These are phyloP conservation scores for Peniophora sp. DNA, from an alignment of 1,284 basidiomycete genomes.

Conservation along the genomic window DNA sequence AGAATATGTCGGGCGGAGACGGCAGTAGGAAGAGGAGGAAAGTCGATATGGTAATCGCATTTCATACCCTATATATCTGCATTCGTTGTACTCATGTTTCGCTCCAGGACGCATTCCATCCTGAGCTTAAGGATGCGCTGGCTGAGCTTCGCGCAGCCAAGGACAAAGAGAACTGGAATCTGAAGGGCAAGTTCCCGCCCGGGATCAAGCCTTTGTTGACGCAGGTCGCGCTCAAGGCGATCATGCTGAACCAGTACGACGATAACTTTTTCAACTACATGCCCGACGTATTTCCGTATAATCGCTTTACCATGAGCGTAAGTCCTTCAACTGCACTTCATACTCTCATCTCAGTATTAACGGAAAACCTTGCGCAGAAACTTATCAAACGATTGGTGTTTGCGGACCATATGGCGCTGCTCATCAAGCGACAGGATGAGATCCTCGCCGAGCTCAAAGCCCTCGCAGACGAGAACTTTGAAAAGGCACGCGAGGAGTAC, in stretches of 20 bases:
- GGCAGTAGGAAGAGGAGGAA: slow-evolving; percentile 53
- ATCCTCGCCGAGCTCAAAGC: slow-evolving; percentile 50
- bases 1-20: slow-evolving; percentile 12
- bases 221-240: slow-evolving; percentile 70
- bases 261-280: slow-evolving; percentile 88
- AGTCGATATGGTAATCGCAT: slow-evolving; percentile 46
- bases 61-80: not conserved
- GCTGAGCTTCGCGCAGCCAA: slow-evolving; percentile 58
- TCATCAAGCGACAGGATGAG: slow-evolving; percentile 56
- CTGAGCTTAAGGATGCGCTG: slow-evolving; percentile 57
- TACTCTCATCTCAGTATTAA: not conserved
- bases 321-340: slow-evolving; percentile 15
- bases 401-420: slow-evolving; percentile 54
- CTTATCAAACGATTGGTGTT: slow-evolving; percentile 77
- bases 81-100: not conserved
- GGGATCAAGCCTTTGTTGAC: slow-evolving; percentile 68
- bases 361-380: slow-evolving; percentile 41
- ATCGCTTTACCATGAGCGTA: slow-evolving; percentile 83
- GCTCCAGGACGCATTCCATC: slow-evolving; percentile 51
- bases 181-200: slow-evolving; percentile 86
- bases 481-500: slow-evolving; percentile 66
- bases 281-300: slow-evolving; percentile 86
- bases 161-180: slow-evolving; percentile 57
- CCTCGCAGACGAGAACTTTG: slow-evolving; percentile 56
- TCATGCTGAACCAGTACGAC: slow-evolving; percentile 81